phyloP scores from a whole-genome alignment of 2,329 filamentous ascomycete species.

The Clonostachys rhizophaga region DNA sequence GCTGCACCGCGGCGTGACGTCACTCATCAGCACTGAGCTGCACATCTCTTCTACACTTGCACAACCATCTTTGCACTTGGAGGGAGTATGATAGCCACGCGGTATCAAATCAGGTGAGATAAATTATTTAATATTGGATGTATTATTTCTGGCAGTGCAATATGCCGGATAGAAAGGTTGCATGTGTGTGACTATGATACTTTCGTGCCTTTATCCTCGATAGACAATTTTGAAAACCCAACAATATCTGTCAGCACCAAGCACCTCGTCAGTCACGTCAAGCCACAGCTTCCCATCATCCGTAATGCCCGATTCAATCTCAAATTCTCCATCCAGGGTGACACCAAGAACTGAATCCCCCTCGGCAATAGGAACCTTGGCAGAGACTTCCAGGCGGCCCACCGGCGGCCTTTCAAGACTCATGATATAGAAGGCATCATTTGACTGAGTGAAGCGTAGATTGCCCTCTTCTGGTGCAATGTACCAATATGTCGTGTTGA shows the following conservation, averaged over 20 bases:
- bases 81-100: no score
- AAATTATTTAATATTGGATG: no score
- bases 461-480: conserved; percentile 35
- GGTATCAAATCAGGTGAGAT: no score
- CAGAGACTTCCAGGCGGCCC: conserved; percentile 28
- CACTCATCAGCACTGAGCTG: no score
- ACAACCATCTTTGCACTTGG: no score
- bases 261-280: conserved; percentile 21
- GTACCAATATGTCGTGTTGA: conserved; percentile 52
- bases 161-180: no score
- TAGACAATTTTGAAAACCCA: conserved; percentile 25
- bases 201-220: neutral
- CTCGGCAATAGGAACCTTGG: conserved; percentile 36
- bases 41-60: no score
- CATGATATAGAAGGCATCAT: conserved; percentile 47
- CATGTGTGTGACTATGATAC: no score
- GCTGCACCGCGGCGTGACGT: no score
- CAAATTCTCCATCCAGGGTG: conserved; percentile 14
- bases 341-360: conserved; percentile 41
- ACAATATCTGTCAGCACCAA: conserved; percentile 25
- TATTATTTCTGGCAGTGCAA: no score
- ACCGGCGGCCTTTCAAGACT: conserved; percentile 34
- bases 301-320: conserved; percentile 5
- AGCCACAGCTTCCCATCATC: conserved; percentile 17
- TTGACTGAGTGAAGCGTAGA: conserved; percentile 45